These are phyloP conservation scores for Leucocoprinus leucothites DNA, from an alignment of 768 basidiomycete genomes.

Conservation along the genomic window DNA sequence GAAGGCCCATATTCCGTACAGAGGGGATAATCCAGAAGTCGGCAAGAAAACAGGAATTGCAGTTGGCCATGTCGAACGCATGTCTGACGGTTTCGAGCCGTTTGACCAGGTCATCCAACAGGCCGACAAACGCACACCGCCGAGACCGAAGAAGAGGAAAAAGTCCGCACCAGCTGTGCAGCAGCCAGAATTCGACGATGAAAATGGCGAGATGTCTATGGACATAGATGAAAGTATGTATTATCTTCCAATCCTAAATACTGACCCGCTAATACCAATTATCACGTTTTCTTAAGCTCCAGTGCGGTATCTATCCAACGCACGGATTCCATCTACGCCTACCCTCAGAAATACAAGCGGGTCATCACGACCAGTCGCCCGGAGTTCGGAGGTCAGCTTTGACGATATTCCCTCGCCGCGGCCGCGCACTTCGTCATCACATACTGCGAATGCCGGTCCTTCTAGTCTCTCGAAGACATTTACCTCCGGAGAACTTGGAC, in stretches of 20 bases:
- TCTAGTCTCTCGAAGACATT: conserved; percentile 38
- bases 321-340: conserved; percentile 39
- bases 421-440: conserved; percentile 26
- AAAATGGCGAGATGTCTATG: conserved; percentile 75
- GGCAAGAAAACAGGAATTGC: conserved; percentile 80
- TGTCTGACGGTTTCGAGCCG: conserved; percentile 80
- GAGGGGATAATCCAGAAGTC: conserved; percentile 71
- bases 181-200: conserved; percentile 39
- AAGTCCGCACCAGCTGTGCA: conserved; percentile 29
- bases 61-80: conserved; percentile 64
- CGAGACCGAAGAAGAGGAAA: conserved; percentile 48
- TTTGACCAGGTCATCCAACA: conserved; percentile 74
- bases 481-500: too few relatives aligned
- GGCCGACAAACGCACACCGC: conserved; percentile 64
- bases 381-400: conserved; percentile 55
- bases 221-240: conserved; percentile 63
- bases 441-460: conserved; percentile 35
- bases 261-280: neutral
- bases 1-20: conserved; percentile 72
- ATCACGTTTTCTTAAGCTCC: conserved; percentile 28
- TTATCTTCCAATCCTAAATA: neutral
- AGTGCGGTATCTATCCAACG: conserved; percentile 37
- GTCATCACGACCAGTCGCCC: conserved; percentile 44
- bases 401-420: conserved; percentile 64
- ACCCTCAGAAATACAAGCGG: conserved; percentile 32